Percentiles rank a stretch among this genome's conserved stretches.
Conservation (phyloP, 129 eudicot genomes). For the Flaveria bidentis region DNA sequence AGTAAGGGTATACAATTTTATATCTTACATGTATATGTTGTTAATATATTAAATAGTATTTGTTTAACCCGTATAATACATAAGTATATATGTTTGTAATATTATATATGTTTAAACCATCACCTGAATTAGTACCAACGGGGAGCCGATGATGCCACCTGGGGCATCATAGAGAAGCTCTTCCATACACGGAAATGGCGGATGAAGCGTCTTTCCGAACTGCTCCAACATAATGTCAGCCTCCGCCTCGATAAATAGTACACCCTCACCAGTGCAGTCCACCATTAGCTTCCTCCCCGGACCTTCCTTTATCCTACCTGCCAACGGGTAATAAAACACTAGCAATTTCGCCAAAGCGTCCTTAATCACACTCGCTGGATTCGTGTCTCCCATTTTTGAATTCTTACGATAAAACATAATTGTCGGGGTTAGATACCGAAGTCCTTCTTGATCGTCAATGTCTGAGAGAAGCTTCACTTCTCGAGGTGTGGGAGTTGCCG, state of each 20-base stretch:
- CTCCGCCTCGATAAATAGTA: conserved; percentile 46
- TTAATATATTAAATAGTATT: too few relatives aligned
- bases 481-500: neutral
- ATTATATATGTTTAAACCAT: neutral
- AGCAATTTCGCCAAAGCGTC: conserved; percentile 41
- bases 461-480: conserved; percentile 44
- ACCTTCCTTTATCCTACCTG: conserved; percentile 44
- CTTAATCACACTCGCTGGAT: conserved; percentile 33
- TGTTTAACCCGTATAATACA: too few relatives aligned
- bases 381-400: conserved; percentile 15
- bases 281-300: conserved; percentile 28
- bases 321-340: conserved; percentile 47
- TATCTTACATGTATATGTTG: too few relatives aligned
- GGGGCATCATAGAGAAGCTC: conserved; percentile 40
- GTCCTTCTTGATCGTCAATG: conserved; percentile 36
- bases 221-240: conserved; percentile 38
- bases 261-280: conserved; percentile 46
- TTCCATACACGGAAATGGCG: conserved; percentile 36
- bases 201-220: conserved; percentile 31
- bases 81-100: too few relatives aligned
- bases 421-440: conserved; percentile 22
- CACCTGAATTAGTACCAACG: conserved; percentile 45
- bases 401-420: conserved; percentile 26
- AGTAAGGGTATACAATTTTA: too few relatives aligned
- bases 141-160: conserved; percentile 23